Evolutionary conservation across 2,329 filamentous ascomycete species (phyloP).

Genomic region (Bipolaris zeicola): DNA sequence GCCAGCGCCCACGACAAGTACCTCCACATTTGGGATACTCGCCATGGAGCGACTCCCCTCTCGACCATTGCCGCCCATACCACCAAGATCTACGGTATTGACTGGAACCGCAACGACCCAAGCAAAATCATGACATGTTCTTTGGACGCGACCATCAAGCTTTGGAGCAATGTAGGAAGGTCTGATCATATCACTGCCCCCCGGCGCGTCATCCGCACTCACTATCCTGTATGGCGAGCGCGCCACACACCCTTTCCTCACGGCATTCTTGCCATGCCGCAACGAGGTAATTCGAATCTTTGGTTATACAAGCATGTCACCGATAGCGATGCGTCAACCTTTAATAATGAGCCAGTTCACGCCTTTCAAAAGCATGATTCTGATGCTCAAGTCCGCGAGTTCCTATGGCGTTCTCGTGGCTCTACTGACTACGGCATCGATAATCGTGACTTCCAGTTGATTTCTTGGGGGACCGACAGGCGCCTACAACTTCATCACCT

Average conservation of each 20-base stretch:
- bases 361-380: constrained; percentile 62
- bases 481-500: constrained; percentile 79
- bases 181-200: constrained; percentile 52
- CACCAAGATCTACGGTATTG: constrained; percentile 93
- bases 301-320: constrained; percentile 77
- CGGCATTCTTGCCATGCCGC: constrained; percentile 88
- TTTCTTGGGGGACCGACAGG: constrained; percentile 90
- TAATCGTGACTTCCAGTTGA: constrained; percentile 86
- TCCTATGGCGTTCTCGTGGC: constrained; percentile 84
- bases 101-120: constrained; percentile 83
- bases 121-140: constrained; percentile 84
- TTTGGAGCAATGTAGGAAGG: constrained; percentile 78
- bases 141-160: constrained; percentile 88
- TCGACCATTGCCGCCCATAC: constrained; percentile 85
- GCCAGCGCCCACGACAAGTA: constrained; percentile 90
- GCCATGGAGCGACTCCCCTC: constrained; percentile 77
- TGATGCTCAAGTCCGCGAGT: constrained; percentile 75
- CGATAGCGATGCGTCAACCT: constrained; percentile 41
- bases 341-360: constrained; percentile 47
- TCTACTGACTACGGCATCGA: constrained; percentile 69
- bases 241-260: constrained; percentile 88
- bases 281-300: constrained; percentile 82
- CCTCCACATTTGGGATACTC: constrained; percentile 88
- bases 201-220: constrained; percentile 72
- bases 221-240: constrained; percentile 89